Evolutionary conservation across 169 alveolate species (phyloP).

Genomic region (Miamiensis avidus): DNA sequence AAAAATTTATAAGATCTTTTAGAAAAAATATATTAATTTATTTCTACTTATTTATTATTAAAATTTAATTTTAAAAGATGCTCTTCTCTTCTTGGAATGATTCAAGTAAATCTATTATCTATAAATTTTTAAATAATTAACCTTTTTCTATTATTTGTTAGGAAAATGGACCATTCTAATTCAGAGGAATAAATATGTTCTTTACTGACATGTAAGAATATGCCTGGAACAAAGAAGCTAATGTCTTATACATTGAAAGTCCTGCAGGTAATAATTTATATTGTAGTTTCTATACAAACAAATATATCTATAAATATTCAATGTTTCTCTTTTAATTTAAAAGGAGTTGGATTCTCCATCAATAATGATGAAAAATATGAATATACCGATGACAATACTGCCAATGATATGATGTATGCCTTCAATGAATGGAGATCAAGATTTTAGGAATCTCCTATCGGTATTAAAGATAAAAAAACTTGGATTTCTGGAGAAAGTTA

Average conservation of each 20-base stretch:
- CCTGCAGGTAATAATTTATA: slow-evolving; percentile 38
- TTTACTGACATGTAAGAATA: slow-evolving; percentile 13
- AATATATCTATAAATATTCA: too few species aligned
- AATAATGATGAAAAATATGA: background rate
- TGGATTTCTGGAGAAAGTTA: background rate
- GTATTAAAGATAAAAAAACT: background rate
- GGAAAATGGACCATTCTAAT: background rate
- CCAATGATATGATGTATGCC: background rate
- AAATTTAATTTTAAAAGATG: background rate
- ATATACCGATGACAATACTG: background rate
- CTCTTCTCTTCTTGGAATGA: background rate
- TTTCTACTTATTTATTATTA: too few species aligned
- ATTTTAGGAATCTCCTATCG: background rate
- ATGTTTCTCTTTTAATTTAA: too few species aligned
- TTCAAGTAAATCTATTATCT: background rate
- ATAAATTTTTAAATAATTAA: too few species aligned
- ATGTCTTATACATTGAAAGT: slow-evolving; percentile 58
- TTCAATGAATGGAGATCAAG: background rate
- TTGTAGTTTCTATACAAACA: background rate
- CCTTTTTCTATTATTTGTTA: background rate
- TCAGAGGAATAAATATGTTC: background rate
- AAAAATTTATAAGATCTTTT: too few species aligned
- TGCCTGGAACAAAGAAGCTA: slow-evolving; percentile 64
- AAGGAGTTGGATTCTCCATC: background rate
- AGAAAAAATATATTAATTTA: too few species aligned